These are phyloP conservation scores for Rubia balearica DNA, from an alignment of 305 asterid species.

Conservation along the genomic window DNA sequence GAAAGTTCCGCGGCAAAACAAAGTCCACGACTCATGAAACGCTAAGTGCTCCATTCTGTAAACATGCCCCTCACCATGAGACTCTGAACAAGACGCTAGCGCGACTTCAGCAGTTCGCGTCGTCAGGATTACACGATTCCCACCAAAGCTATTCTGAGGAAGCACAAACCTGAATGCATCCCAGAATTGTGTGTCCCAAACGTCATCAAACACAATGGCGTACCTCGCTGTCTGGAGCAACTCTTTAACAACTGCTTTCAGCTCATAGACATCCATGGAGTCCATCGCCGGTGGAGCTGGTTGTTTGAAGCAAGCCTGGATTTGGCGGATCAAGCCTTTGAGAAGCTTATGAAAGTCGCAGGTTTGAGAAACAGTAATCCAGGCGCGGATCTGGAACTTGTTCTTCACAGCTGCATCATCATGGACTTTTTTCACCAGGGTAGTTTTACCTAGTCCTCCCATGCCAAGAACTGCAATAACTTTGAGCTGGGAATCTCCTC, in stretches of 20 bases:
- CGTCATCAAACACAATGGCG: slow-evolving; percentile 3
- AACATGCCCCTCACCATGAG: neutral
- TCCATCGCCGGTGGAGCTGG: neutral
- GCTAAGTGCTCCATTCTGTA: slow-evolving; percentile 21
- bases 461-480: slow-evolving; percentile 8
- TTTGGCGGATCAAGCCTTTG: neutral
- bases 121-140: neutral
- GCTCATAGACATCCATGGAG: neutral
- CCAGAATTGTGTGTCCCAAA: slow-evolving; percentile 3
- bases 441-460: slow-evolving; percentile 13
- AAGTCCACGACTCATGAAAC: slow-evolving; percentile 21
- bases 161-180: neutral
- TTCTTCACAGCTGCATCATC: neutral
- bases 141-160: neutral
- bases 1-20: slow-evolving; percentile 28
- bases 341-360: neutral
- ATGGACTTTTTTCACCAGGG: slow-evolving; percentile 4
- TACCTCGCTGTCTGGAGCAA: slow-evolving; percentile 3
- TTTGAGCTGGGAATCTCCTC: neutral
- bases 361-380: slow-evolving; percentile 10
- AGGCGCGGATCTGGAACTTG: neutral
- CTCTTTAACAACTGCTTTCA: neutral
- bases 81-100: slow-evolving; percentile 4
- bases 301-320: neutral
- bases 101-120: slow-evolving; percentile 27